Percentiles rank a stretch among this genome's conserved stretches.
Conservation (phyloP, 2,329 filamentous ascomycete genomes). For the Blumeriella jaapii region DNA sequence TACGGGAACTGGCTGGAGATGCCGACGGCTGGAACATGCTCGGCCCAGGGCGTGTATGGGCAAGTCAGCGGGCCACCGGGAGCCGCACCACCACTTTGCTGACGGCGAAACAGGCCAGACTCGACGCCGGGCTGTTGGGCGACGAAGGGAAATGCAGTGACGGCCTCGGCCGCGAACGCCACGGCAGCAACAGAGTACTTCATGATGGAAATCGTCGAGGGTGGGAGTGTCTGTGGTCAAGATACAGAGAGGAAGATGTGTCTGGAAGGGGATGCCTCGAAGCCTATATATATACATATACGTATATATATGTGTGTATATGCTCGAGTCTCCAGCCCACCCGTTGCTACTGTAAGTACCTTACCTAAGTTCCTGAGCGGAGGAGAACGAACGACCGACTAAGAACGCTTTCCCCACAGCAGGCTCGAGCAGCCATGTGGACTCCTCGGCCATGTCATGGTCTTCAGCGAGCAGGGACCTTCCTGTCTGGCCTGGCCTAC, state of each 20-base stretch:
- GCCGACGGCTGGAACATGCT: constrained; percentile 29
- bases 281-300: neutral
- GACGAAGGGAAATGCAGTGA: constrained; percentile 30
- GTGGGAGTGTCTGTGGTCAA: neutral
- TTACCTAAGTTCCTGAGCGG: too few species aligned
- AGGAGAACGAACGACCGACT: too few species aligned
- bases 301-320: too few species aligned
- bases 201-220: constrained; percentile 11
- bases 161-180: constrained; percentile 11
- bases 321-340: too few species aligned
- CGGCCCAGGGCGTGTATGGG: constrained; percentile 27
- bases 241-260: neutral
- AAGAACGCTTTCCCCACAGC: too few species aligned
- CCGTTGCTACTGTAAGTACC: too few species aligned
- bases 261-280: neutral
- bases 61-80: constrained; percentile 16
- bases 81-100: constrained; percentile 23
- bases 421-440: too few species aligned
- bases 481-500: too few species aligned
- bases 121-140: constrained; percentile 28
- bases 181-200: constrained; percentile 13
- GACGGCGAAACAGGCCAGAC: constrained; percentile 26
- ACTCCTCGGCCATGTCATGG: too few species aligned
- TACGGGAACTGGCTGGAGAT: constrained; percentile 31
- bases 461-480: too few species aligned